These are phyloP conservation scores for Fagus sylvatica DNA, from an alignment of 306 rosid genomes.

Conservation along the genomic window DNA sequence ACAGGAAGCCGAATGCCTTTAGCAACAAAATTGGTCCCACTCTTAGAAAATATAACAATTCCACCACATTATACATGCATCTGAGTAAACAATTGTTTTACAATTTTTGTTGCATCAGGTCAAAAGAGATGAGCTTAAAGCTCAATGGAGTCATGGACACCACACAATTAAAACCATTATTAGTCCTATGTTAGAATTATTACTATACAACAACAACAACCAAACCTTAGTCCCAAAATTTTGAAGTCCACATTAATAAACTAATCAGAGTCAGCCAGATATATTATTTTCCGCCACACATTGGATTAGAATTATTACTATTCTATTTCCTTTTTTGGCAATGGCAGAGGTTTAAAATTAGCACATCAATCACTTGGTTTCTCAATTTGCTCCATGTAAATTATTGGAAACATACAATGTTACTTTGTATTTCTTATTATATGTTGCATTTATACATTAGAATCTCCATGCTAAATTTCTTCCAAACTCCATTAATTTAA, in stretches of 20 bases:
- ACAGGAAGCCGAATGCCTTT: too few species aligned
- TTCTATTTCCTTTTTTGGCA: neutral
- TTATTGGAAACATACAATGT: neutral
- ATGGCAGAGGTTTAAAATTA: neutral
- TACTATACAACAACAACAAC: neutral
- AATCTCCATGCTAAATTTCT: neutral
- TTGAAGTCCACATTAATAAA: too few species aligned
- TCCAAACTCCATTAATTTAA: neutral
- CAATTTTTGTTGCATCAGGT: neutral
- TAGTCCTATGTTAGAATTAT: neutral
- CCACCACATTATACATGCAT: neutral
- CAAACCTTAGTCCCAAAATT: too few species aligned
- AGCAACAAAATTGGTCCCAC: neutral
- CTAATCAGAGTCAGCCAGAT: too few species aligned
- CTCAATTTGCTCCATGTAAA: neutral
- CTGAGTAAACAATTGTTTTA: neutral
- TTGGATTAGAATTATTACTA: too few species aligned
- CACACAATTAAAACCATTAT: neutral
- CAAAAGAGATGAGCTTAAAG: neutral
- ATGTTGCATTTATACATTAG: neutral
- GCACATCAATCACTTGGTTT: neutral
- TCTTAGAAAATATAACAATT: too few species aligned
- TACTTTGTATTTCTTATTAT: neutral
- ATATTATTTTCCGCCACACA: too few species aligned
- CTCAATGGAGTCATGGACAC: neutral